Conservation (phyloP, 768 basidiomycete genomes). For the Lentinula raphanica region DNA sequence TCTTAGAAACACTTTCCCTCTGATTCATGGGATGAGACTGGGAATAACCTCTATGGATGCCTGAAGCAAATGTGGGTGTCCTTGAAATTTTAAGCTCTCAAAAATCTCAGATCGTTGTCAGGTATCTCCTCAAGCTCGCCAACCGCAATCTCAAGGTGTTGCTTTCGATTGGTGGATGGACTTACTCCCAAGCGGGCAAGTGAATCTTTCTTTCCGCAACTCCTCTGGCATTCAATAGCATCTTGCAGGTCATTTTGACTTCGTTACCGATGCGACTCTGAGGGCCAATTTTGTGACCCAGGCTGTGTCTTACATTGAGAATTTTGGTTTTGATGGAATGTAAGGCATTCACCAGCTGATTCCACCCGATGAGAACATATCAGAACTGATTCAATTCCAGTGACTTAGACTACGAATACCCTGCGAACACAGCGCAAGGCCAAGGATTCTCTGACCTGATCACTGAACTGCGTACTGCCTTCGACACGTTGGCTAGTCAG, state of each 20-base stretch:
- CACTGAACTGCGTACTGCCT: conserved; percentile 55
- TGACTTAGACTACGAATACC: conserved; percentile 80
- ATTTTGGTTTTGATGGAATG: conserved; percentile 82
- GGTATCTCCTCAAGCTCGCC: conserved; percentile 50
- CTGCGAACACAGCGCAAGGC: conserved; percentile 50
- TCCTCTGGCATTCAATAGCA: neutral
- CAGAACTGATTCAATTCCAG: too few relatives aligned
- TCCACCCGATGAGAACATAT: too few relatives aligned
- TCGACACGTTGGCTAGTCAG: conserved; percentile 47
- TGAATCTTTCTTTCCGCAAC: neutral
- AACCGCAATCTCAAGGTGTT: conserved; percentile 50
- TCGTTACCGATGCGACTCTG: conserved; percentile 45
- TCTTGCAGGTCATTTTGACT: conserved; percentile 53
- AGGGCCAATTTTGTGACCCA: conserved; percentile 54
- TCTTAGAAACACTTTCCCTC: conserved; percentile 62
- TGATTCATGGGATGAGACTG: conserved; percentile 69
- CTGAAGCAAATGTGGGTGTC: conserved; percentile 59
- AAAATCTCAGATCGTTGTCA: conserved; percentile 57
- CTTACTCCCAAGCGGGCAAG: conserved; percentile 57
- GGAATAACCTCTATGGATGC: conserved; percentile 77
- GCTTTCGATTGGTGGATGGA: conserved; percentile 59
- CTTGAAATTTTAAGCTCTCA: conserved; percentile 24
- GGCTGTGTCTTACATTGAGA: conserved; percentile 60
- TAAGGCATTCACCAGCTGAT: too few relatives aligned
- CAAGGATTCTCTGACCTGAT: conserved; percentile 64